phyloP scores from a whole-genome alignment of 495 filamentous ascomycete species.

The Trichoderma gamsii region DNA sequence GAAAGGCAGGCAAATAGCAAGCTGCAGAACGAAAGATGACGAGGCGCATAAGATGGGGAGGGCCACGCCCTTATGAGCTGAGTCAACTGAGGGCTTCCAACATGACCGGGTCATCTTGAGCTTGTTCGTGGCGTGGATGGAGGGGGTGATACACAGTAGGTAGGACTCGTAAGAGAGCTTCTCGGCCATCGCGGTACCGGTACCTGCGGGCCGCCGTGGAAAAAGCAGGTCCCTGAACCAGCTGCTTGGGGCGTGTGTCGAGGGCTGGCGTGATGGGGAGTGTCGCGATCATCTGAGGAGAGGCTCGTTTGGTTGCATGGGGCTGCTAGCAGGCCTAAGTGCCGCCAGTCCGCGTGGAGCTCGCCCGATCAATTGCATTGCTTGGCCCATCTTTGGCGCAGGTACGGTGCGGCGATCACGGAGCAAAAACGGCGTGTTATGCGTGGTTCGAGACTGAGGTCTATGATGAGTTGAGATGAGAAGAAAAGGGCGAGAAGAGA shows the following conservation, averaged over 20 bases:
- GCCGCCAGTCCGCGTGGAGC: constrained; percentile 12
- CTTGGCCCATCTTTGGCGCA: background rate
- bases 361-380: background rate
- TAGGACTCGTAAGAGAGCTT: background rate
- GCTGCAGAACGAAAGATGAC: background rate
- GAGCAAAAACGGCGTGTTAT: background rate
- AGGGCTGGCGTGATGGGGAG: background rate
- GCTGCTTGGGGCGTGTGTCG: background rate
- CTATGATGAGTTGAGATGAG: background rate
- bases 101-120: constrained; percentile 4
- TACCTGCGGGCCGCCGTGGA: background rate
- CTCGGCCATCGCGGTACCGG: background rate
- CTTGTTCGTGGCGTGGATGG: background rate
- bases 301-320: background rate
- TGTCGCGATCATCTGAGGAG: background rate
- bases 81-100: background rate
- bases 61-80: background rate
- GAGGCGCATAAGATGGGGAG: background rate
- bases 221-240: background rate
- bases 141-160: background rate
- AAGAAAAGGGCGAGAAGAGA: background rate
- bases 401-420: constrained; percentile 3
- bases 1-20: background rate
- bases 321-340: background rate
- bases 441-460: background rate